Evolutionary conservation across 768 basidiomycete species (phyloP).

Genomic region (Xerocomus spinulosus): DNA sequence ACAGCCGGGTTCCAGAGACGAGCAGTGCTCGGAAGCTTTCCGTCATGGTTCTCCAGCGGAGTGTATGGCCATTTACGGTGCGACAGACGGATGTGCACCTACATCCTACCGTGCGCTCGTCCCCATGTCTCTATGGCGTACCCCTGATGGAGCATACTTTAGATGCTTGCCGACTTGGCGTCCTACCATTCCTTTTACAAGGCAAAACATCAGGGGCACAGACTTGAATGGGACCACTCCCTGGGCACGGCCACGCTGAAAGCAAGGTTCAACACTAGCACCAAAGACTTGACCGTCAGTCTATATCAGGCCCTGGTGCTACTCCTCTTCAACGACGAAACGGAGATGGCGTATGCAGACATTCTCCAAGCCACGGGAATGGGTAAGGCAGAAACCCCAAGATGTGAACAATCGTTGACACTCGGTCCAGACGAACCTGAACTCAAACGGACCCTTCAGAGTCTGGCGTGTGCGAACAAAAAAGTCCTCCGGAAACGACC

Average conservation of each 20-base stretch:
- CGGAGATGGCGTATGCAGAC: conserved; percentile 57
- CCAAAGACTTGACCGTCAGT: conserved; percentile 87
- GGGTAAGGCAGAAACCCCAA: conserved; percentile 44
- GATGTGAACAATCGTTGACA: background rate
- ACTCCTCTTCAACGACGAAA: conserved; percentile 74
- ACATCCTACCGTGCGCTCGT: conserved; percentile 44
- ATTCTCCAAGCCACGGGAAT: conserved; percentile 66
- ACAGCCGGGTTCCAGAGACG: conserved; percentile 38
- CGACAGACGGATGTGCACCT: conserved; percentile 49
- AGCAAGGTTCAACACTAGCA: conserved; percentile 59
- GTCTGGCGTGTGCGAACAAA: conserved; percentile 87
- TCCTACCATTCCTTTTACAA: conserved; percentile 72
- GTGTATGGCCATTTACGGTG: conserved; percentile 79
- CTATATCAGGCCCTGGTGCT: conserved; percentile 88
- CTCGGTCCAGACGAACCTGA: conserved; percentile 58
- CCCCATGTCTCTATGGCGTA: background rate
- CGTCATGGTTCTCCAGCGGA: conserved; percentile 82
- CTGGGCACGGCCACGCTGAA: conserved; percentile 78
- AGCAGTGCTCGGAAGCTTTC: conserved; percentile 48
- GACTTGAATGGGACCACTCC: conserved; percentile 81
- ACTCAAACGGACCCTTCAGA: conserved; percentile 82
- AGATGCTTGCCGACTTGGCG: conserved; percentile 74
- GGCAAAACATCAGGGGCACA: conserved; percentile 66
- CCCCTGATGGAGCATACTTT: conserved; percentile 9
- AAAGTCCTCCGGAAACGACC: conserved; percentile 83